These are phyloP conservation scores for Globisporangium solare DNA, from an alignment of 352 stramenopile species.

Conservation along the genomic window DNA sequence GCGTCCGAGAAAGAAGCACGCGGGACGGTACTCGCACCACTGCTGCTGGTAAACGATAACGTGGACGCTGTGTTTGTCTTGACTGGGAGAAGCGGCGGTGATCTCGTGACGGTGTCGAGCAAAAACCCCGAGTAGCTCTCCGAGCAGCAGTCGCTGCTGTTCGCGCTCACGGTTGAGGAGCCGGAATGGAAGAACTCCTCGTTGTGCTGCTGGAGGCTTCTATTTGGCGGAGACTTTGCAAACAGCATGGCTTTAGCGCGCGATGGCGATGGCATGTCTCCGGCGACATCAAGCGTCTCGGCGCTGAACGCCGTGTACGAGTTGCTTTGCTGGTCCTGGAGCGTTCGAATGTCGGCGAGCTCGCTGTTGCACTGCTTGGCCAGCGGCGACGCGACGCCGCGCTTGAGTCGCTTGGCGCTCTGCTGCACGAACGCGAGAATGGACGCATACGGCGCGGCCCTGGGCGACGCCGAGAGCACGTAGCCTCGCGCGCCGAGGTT, in stretches of 20 bases:
- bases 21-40: no score
- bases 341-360: slow-evolving; percentile 29
- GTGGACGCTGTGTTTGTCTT: neutral
- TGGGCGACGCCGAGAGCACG: slow-evolving; percentile 39
- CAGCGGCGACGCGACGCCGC: slow-evolving; percentile 51
- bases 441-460: slow-evolving; percentile 44
- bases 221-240: slow-evolving; percentile 17
- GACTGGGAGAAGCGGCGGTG: slow-evolving; percentile 13
- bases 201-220: neutral
- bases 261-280: slow-evolving; percentile 4
- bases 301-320: slow-evolving; percentile 68
- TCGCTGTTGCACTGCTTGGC: slow-evolving; percentile 55
- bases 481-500: slow-evolving; percentile 49
- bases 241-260: slow-evolving; percentile 39
- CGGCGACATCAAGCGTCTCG: slow-evolving; percentile 39
- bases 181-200: neutral
- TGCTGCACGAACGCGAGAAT: slow-evolving; percentile 63
- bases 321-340: slow-evolving; percentile 45
- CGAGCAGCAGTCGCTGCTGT: slow-evolving; percentile 7
- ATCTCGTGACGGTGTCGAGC: slow-evolving; percentile 26
- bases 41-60: no score
- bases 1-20: neutral
- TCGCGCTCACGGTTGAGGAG: neutral
- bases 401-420: slow-evolving; percentile 48
- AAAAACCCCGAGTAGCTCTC: slow-evolving; percentile 48